Evolutionary conservation across 148 eudicot species (phyloP), one percentile per base, ranked within the genome.

Genomic region (Hydrangea macrophylla): DNA sequence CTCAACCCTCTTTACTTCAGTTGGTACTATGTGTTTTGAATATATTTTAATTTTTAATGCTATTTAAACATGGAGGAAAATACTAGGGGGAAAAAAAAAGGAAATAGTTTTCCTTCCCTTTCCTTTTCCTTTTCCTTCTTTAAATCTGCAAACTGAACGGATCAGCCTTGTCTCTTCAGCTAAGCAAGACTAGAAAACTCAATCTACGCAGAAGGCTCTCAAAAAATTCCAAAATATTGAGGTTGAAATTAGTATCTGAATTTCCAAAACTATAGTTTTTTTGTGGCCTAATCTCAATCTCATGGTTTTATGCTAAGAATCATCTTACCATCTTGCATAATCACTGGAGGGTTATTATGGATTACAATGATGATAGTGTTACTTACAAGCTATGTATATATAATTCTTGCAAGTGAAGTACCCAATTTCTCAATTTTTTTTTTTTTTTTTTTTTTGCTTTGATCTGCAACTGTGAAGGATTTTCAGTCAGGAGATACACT

Each of bases 401-500:
- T 11, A 42, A 7, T 42, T 42, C 17, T 44, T 44, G 51, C n/a
- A 44, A 44, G 51, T 12, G 44, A 44, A 44, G 17, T 7, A 3
- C 20, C 17, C 20, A 48, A 17, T 48, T 2, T 44, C 1, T 44
- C 18, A 28, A 15, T 58, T 6, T 55, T 3, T 36, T 23, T 23
- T 28, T 55, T 6, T 23, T 35, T 15, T 35, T 24, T 0, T 36
- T 36, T 25, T 55, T 55, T 67, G 33, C 22, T 55, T 1, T 45
- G 18, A 30, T 55, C 35, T 6, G 35, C 18, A 36, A 51, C 8
- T 55, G 15, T 24, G 50, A 36, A 54, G 28, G 23, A 23, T 33
- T 65, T 62, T 51, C 68, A 64, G 68, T 48, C 20, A 23, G 22
- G 58, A 35, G 39, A 36, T 25, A 55, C 10, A 23, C 28, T 8